Evolutionary conservation across 2,329 filamentous ascomycete genomes (phyloP).

Genomic region (Colletotrichum sidae): DNA sequence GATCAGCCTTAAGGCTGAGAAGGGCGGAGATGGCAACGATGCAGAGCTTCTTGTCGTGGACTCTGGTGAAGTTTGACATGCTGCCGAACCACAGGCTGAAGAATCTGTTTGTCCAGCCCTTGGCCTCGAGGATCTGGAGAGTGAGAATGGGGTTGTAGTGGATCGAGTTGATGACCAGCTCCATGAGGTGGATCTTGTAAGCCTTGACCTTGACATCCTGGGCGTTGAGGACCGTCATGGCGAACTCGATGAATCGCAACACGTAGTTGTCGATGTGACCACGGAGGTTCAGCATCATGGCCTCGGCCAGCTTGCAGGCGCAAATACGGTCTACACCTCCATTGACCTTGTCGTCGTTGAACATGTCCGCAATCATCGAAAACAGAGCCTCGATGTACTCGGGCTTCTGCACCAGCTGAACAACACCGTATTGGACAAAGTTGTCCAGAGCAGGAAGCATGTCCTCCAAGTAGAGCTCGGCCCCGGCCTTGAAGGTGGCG

Average conservation of each 20-base stretch:
- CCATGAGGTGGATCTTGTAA: constrained; percentile 96
- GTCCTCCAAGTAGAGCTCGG: constrained; percentile 96
- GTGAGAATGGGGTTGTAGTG: constrained; percentile 95
- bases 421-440: constrained; percentile 92
- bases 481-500: constrained; percentile 95
- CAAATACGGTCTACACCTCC: constrained; percentile 95
- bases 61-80: constrained; percentile 91
- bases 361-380: constrained; percentile 96
- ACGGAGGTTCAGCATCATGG: constrained; percentile 94
- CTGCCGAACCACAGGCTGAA: constrained; percentile 98
- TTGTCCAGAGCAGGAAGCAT: constrained; percentile 99
- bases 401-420: constrained; percentile 83
- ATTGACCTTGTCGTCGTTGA: constrained; percentile 84
- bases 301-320: constrained; percentile 96
- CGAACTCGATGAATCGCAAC: constrained; percentile 87
- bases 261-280: constrained; percentile 90
- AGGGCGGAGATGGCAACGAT: constrained; percentile 93
- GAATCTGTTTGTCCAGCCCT: constrained; percentile 98
- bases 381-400: constrained; percentile 89
- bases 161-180: constrained; percentile 98
- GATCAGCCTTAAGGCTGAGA: constrained; percentile 80
- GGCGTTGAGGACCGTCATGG: constrained; percentile 83
- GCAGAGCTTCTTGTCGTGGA: constrained; percentile 98
- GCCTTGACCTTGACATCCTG: constrained; percentile 89
- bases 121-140: constrained; percentile 87